Evolutionary conservation across 2,329 filamentous ascomycete genomes (phyloP).

Genomic region (Pseudogymnoascus sp.): DNA sequence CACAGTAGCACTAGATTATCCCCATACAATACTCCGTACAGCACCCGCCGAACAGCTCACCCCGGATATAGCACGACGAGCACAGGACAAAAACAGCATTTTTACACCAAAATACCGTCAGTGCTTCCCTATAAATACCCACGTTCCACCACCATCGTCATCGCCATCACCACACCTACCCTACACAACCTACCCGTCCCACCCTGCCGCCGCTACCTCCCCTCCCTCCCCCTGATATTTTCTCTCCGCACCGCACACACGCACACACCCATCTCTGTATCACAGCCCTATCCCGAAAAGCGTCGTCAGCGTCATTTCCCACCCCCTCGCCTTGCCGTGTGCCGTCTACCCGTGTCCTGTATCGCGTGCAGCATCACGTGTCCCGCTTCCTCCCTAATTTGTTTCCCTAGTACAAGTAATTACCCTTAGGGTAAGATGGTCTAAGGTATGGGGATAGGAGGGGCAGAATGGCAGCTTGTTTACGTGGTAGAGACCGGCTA

Average conservation of each 20-base stretch:
- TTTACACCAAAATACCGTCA: too few relatives aligned
- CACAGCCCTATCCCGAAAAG: background rate
- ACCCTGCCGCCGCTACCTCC: background rate
- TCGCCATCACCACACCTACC: background rate
- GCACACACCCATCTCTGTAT: background rate
- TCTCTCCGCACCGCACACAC: background rate
- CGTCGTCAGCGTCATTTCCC: background rate
- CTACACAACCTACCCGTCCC: background rate
- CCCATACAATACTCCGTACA: background rate
- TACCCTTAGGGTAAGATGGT: too few relatives aligned
- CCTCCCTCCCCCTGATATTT: background rate
- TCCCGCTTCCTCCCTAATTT: background rate
- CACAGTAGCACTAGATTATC: background rate
- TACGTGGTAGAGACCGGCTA: too few relatives aligned
- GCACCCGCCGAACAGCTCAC: background rate
- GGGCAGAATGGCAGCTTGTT: too few relatives aligned
- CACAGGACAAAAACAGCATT: too few relatives aligned
- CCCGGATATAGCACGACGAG: background rate
- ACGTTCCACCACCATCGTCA: background rate
- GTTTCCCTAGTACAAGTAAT: too few relatives aligned
- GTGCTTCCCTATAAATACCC: too few relatives aligned
- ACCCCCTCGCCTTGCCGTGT: too few relatives aligned
- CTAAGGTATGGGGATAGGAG: too few relatives aligned
- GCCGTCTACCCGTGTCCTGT: background rate
- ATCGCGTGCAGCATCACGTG: background rate